phyloP scores from a whole-genome alignment of 768 basidiomycete species.

The Leccinum pellstonianum region DNA sequence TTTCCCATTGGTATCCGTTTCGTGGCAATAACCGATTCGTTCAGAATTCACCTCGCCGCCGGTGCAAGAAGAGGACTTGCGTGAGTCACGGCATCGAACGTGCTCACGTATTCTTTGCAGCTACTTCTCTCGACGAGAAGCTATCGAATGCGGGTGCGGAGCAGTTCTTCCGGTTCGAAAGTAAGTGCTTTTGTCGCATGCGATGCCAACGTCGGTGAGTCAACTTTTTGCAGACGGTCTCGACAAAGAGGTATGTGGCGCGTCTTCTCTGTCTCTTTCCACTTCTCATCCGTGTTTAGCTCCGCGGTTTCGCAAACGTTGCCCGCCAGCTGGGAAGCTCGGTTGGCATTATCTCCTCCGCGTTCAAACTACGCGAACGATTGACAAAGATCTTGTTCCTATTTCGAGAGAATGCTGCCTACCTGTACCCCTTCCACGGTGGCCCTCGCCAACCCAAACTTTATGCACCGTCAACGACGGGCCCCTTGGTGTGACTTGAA shows the following conservation, averaged over 20 bases:
- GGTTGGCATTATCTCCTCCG: conserved; percentile 56
- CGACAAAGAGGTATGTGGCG: conserved; percentile 42
- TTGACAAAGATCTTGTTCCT: conserved; percentile 49
- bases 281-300: conserved; percentile 29
- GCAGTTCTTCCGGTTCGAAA: conserved; percentile 47
- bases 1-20: not conserved
- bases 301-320: conserved; percentile 53
- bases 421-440: conserved; percentile 46
- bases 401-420: conserved; percentile 57
- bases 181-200: conserved; percentile 26
- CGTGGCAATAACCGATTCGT: conserved; percentile 1
- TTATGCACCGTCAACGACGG: conserved; percentile 30
- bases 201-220: conserved; percentile 4
- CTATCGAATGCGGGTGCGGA: conserved; percentile 50
- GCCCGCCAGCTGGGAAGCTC: conserved; percentile 48
- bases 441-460: conserved; percentile 36
- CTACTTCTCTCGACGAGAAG: conserved; percentile 50
- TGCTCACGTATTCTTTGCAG: conserved; percentile 18
- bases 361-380: conserved; percentile 50
- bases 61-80: conserved; percentile 44
- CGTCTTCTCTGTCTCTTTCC: not conserved
- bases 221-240: conserved; percentile 37
- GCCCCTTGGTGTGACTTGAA: conserved; percentile 43
- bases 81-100: conserved; percentile 18
- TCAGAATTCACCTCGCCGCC: conserved; percentile 33